phyloP scores from a whole-genome alignment of 192 early-diverging fungal species.

The Podila minutissima region DNA sequence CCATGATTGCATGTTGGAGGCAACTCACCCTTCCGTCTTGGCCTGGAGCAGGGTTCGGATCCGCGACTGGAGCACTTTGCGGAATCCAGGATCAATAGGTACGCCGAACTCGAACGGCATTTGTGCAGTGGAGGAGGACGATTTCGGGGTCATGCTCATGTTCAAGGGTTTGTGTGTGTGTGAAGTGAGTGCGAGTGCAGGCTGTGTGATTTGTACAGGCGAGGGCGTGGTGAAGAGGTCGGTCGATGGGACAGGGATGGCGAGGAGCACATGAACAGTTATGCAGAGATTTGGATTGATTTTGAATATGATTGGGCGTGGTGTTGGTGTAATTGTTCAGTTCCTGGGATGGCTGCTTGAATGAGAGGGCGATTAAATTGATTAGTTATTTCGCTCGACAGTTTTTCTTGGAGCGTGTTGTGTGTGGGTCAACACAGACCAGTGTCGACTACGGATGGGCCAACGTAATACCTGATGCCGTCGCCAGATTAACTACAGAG shows the following conservation, averaged over 20 bases:
- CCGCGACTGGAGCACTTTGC: constrained; percentile 22
- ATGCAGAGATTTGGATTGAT: too few species aligned
- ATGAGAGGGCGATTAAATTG: too few species aligned
- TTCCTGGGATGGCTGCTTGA: not conserved
- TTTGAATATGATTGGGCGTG: too few species aligned
- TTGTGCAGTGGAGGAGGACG: constrained; percentile 22
- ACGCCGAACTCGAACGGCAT: constrained; percentile 39
- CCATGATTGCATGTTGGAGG: not conserved
- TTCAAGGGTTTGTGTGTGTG: not conserved
- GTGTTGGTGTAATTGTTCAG: not conserved
- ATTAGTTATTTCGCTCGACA: too few species aligned
- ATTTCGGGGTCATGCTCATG: constrained; percentile 22
- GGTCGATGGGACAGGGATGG: not conserved
- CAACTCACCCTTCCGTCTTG: constrained; percentile 34
- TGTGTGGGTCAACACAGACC: too few species aligned
- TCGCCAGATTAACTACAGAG: too few species aligned
- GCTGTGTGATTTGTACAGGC: too few species aligned
- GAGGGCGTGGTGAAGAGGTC: too few species aligned
- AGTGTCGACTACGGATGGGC: too few species aligned
- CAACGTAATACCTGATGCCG: too few species aligned
- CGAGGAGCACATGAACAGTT: not conserved
- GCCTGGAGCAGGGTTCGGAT: constrained; percentile 33
- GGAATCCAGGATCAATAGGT: constrained; percentile 23
- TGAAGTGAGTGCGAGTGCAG: not conserved
- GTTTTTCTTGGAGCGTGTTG: too few species aligned